Evolutionary conservation across 75 land plant species (phyloP).

Genomic region (Cupressus sempervirens): DNA sequence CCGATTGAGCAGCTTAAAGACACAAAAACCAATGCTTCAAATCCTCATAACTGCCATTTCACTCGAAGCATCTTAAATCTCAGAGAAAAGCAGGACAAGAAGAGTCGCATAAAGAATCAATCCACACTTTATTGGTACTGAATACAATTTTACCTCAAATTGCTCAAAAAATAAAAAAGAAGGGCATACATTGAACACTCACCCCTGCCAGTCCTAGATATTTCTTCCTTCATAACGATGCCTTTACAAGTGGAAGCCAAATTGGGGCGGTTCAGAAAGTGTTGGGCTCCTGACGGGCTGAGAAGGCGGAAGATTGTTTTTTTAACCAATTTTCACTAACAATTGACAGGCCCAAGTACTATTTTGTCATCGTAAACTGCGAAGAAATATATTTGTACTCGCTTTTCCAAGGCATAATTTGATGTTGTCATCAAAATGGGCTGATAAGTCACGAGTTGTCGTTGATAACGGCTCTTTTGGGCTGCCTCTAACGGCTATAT

Average conservation of each 20-base stretch:
- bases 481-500: slow-evolving; percentile 7
- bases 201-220: background rate
- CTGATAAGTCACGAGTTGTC: background rate
- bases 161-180: background rate
- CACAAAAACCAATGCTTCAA: background rate
- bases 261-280: slow-evolving; percentile 2
- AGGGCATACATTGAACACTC: background rate
- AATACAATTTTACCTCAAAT: background rate
- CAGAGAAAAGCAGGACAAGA: background rate
- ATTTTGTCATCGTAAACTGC: background rate
- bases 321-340: background rate
- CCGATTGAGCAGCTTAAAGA: background rate
- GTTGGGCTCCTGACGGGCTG: slow-evolving; percentile 4
- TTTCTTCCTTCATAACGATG: background rate
- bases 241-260: background rate
- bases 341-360: background rate
- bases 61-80: background rate
- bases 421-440: background rate
- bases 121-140: background rate
- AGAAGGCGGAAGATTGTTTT: background rate
- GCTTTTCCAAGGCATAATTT: too few species aligned
- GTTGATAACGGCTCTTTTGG: background rate
- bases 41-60: background rate
- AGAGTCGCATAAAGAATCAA: background rate
- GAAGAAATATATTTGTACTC: background rate